A percentile compares a stretch with the other conserved stretches of the same genome.
These are phyloP conservation scores for Yarrowia deformans DNA, from an alignment of 805 yeast species.

Conservation along the genomic window DNA sequence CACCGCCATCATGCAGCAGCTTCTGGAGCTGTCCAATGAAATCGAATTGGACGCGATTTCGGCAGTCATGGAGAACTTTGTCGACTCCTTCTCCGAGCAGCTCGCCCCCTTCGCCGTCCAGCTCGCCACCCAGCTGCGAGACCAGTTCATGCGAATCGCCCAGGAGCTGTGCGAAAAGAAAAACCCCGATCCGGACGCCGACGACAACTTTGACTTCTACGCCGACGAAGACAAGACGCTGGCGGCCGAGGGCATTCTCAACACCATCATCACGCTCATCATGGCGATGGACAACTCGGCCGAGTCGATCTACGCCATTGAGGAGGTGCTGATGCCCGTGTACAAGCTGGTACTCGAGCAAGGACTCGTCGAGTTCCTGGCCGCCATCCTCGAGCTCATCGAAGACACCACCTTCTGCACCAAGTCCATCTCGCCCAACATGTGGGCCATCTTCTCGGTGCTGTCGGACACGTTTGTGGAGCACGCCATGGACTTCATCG, in stretches of 20 bases:
- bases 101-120: slow-evolving; percentile 90
- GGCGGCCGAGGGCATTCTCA: slow-evolving; percentile 82
- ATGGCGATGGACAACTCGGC: slow-evolving; percentile 82
- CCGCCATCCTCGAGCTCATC: slow-evolving; percentile 79
- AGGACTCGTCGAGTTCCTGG: slow-evolving; percentile 72
- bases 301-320: slow-evolving; percentile 68
- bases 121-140: slow-evolving; percentile 61
- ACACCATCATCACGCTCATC: slow-evolving; percentile 81
- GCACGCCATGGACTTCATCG: slow-evolving; percentile 66
- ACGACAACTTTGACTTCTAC: slow-evolving; percentile 52
- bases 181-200: slow-evolving; percentile 53
- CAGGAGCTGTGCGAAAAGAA: slow-evolving; percentile 66
- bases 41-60: slow-evolving; percentile 88
- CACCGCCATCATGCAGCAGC: slow-evolving; percentile 80
- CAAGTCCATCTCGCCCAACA: slow-evolving; percentile 66
- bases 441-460: slow-evolving; percentile 75
- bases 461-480: slow-evolving; percentile 54
- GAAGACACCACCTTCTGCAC: slow-evolving; percentile 69
- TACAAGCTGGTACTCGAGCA: slow-evolving; percentile 70
- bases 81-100: slow-evolving; percentile 85
- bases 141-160: slow-evolving; percentile 76
- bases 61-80: slow-evolving; percentile 94
- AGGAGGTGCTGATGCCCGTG: slow-evolving; percentile 72
- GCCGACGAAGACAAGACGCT: slow-evolving; percentile 70
- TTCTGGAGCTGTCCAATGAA: slow-evolving; percentile 75